phyloP scores from a whole-genome alignment of 306 rosid species.

The Argentina anserina region DNA sequence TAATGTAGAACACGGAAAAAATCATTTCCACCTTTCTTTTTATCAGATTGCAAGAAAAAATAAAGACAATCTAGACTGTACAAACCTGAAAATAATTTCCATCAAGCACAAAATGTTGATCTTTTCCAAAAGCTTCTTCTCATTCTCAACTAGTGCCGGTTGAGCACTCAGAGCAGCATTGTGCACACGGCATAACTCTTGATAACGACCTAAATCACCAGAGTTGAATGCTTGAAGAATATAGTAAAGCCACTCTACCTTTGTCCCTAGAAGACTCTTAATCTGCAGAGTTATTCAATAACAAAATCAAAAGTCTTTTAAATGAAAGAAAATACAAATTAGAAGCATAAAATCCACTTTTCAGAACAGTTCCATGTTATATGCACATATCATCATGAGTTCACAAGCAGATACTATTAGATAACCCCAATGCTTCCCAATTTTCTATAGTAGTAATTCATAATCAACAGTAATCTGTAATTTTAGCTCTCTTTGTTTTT shows the following conservation, averaged over 20 bases:
- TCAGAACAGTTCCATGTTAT: neutral
- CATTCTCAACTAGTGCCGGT: constrained; percentile 90
- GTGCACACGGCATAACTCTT: constrained; percentile 87
- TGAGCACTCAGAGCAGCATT: constrained; percentile 87
- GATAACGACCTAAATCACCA: constrained; percentile 88
- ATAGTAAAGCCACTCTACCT: constrained; percentile 99
- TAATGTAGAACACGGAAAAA: neutral
- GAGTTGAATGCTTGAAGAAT: constrained; percentile 93
- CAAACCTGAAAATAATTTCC: constrained; percentile 97
- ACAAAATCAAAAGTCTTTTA: constrained; percentile 3
- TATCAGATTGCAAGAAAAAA: neutral
- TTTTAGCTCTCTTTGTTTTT: neutral
- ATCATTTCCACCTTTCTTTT: neutral
- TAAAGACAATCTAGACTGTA: constrained; percentile 1
- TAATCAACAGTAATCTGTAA: neutral
- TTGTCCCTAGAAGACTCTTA: constrained; percentile 78
- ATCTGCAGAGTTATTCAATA: constrained; percentile 45
- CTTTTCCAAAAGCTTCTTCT: constrained; percentile 85
- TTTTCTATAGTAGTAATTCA: neutral
- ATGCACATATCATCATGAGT: neutral
- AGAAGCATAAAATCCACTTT: neutral
- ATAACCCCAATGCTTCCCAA: neutral
- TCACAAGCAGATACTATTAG: neutral
- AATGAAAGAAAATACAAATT: constrained; percentile 12
- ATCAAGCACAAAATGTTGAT: constrained; percentile 96